phyloP scores from a whole-genome alignment of 345 rosid genomes.

The Hibiscus mutabilis region DNA sequence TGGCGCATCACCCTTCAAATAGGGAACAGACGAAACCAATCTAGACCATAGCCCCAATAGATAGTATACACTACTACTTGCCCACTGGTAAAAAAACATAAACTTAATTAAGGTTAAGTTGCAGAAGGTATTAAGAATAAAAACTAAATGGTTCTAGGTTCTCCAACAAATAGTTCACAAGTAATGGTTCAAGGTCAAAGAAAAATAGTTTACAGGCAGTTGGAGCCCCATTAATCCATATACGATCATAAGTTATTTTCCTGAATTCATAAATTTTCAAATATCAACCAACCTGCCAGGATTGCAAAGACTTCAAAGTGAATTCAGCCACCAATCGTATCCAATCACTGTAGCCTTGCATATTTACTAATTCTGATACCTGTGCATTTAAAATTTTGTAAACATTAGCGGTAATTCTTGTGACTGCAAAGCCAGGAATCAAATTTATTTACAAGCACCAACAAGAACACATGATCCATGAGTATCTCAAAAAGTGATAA shows the following conservation, averaged over 20 bases:
- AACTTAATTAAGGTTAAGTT: conserved; percentile 17
- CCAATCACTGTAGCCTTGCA: conserved; percentile 98
- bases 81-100: conserved; percentile 62
- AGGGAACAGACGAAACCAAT: conserved; percentile 89
- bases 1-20: conserved; percentile 94
- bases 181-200: not conserved
- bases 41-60: conserved; percentile 97
- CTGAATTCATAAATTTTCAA: not conserved
- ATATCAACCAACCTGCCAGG: conserved; percentile 80
- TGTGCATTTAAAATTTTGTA: conserved; percentile 32
- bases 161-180: not conserved
- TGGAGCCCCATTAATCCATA: not conserved
- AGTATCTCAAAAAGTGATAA: not conserved
- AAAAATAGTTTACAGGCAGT: not conserved
- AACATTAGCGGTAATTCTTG: conserved; percentile 9
- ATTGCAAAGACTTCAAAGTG: conserved; percentile 87
- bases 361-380: conserved; percentile 97
- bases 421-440: conserved; percentile 1
- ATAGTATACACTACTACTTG: conserved; percentile 98
- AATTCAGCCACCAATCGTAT: conserved; percentile 93
- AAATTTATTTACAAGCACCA: not conserved
- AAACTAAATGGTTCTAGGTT: conserved; percentile 11
- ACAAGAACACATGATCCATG: not conserved
- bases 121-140: conserved; percentile 9
- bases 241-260: not conserved